A percentile compares a stretch with the other conserved stretches of the same genome.
These are phyloP conservation scores for Backusella circina DNA, from an alignment of 192 early-diverging fungal species.

Conservation along the genomic window DNA sequence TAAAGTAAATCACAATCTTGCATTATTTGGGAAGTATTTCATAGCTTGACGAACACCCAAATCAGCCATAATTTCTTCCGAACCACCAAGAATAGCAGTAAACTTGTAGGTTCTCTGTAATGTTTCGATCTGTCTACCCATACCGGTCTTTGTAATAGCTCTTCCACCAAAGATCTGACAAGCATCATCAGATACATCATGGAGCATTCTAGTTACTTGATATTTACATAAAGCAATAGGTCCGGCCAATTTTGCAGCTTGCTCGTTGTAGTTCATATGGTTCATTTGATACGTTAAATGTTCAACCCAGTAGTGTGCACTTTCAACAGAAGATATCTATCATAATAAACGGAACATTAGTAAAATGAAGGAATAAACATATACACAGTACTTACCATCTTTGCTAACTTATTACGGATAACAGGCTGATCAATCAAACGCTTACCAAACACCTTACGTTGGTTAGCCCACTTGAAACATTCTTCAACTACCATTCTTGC, in stretches of 20 bases:
- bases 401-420: conserved; percentile 64
- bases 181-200: conserved; percentile 58
- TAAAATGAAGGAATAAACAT: background rate
- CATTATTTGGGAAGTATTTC: conserved; percentile 29
- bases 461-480: conserved; percentile 68
- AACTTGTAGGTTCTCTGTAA: conserved; percentile 62
- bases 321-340: conserved; percentile 43
- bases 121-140: conserved; percentile 62
- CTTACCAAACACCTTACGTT: conserved; percentile 71
- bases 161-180: conserved; percentile 74
- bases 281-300: conserved; percentile 67
- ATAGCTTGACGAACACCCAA: conserved; percentile 35
- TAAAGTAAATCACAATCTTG: too few species aligned
- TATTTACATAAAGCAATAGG: conserved; percentile 61
- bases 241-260: conserved; percentile 56
- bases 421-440: conserved; percentile 64
- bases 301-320: conserved; percentile 55
- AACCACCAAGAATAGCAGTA: conserved; percentile 35
- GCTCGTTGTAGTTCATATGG: conserved; percentile 61
- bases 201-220: conserved; percentile 52
- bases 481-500: conserved; percentile 52
- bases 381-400: conserved; percentile 36
- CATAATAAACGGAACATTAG: background rate
- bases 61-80: conserved; percentile 56
- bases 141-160: conserved; percentile 67